phyloP scores from a whole-genome alignment of 768 basidiomycete species.

The Auriculariales sp. region DNA sequence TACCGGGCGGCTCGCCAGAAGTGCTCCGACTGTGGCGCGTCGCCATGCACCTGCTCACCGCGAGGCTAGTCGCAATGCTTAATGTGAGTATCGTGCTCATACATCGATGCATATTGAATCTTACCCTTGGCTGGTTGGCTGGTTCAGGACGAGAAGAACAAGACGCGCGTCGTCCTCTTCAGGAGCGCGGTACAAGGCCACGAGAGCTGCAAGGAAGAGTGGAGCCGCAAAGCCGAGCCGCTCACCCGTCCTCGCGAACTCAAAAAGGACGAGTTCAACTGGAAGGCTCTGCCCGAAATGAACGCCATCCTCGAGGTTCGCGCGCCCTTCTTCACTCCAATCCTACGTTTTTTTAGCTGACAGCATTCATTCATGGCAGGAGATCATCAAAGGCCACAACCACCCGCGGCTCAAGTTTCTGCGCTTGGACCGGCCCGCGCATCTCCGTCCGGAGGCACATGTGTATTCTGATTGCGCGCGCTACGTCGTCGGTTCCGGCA shows the following conservation, averaged over 20 bases:
- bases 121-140: no score
- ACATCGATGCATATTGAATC: no score
- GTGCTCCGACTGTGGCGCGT: slow-evolving; percentile 41
- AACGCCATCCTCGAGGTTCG: slow-evolving; percentile 36
- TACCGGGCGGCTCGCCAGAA: slow-evolving; percentile 30
- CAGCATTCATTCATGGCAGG: slow-evolving; percentile 2
- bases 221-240: slow-evolving; percentile 22
- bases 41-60: slow-evolving; percentile 26
- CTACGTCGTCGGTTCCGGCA: slow-evolving; percentile 29
- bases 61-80: slow-evolving; percentile 30
- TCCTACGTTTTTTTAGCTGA: background rate
- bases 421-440: slow-evolving; percentile 44
- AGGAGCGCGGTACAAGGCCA: slow-evolving; percentile 52
- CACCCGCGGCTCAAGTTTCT: slow-evolving; percentile 46
- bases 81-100: no score
- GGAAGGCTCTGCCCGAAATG: slow-evolving; percentile 43
- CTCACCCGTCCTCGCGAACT: slow-evolving; percentile 24
- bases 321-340: background rate
- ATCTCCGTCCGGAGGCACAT: slow-evolving; percentile 49
- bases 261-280: slow-evolving; percentile 43
- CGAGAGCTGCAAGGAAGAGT: slow-evolving; percentile 34
- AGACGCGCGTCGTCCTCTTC: slow-evolving; percentile 26
- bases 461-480: slow-evolving; percentile 31
- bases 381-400: slow-evolving; percentile 23
- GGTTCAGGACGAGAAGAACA: background rate